Evolutionary conservation across 2,329 filamentous ascomycete genomes (phyloP).

Genomic region (Trichoderma sp.): DNA sequence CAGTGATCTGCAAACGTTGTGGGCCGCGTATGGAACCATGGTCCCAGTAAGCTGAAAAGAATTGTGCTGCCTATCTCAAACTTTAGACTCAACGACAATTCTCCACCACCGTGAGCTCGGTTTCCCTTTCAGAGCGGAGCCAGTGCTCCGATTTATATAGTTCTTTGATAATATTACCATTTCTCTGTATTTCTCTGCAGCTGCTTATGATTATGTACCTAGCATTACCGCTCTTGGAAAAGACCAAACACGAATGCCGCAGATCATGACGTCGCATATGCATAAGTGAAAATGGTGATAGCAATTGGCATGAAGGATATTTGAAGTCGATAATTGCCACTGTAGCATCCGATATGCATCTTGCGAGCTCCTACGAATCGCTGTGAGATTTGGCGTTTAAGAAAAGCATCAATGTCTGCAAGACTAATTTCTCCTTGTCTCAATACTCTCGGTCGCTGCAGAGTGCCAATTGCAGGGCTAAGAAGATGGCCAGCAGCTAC

Average conservation of each 20-base stretch:
- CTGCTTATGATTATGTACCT: not conserved
- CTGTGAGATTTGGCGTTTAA: not conserved
- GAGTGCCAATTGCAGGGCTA: not conserved
- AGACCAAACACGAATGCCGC: not conserved
- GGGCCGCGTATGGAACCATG: not conserved
- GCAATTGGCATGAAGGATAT: not conserved
- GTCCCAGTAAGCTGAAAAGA: not conserved
- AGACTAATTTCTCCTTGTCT: not conserved
- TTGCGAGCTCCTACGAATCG: not conserved
- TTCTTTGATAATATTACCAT: not conserved
- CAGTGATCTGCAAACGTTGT: not conserved
- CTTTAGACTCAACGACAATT: not conserved
- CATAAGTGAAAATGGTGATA: not conserved
- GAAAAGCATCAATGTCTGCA: not conserved
- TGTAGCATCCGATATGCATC: not conserved
- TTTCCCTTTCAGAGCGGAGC: not conserved
- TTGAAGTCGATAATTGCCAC: not conserved
- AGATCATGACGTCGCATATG: not conserved
- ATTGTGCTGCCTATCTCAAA: not conserved
- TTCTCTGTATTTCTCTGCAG: not conserved
- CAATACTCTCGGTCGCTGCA: not conserved
- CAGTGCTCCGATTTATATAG: not conserved
- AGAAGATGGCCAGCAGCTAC: not conserved
- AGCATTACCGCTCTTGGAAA: not conserved
- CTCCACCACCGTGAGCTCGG: not conserved